Evolutionary conservation across 2,329 filamentous ascomycete genomes (phyloP).

Genomic region (Xylaria sp.): DNA sequence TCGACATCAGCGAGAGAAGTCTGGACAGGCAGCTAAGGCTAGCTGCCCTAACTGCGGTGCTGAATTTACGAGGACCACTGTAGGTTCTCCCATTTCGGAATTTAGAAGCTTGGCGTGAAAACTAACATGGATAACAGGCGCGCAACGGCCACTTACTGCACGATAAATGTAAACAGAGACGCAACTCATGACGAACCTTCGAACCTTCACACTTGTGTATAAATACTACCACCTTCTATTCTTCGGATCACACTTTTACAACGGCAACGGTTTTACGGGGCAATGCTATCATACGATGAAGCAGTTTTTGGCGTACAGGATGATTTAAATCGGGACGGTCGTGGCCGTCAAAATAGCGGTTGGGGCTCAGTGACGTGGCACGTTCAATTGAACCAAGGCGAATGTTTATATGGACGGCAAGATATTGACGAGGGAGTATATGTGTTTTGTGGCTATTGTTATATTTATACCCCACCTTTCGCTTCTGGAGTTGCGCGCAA

Average conservation of each 20-base stretch:
- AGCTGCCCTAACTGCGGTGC: conserved; percentile 91
- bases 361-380: conserved; percentile 27
- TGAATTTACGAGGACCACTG: conserved; percentile 87
- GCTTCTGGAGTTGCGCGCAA: conserved; percentile 36
- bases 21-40: conserved; percentile 87
- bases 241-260: conserved; percentile 24
- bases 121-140: conserved; percentile 62
- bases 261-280: conserved; percentile 25
- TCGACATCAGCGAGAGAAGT: conserved; percentile 93
- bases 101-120: not conserved
- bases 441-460: conserved; percentile 30
- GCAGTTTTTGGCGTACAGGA: conserved; percentile 34
- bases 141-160: conserved; percentile 86
- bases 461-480: conserved; percentile 43
- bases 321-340: conserved; percentile 24
- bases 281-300: conserved; percentile 21
- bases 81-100: conserved; percentile 29
- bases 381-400: conserved; percentile 24
- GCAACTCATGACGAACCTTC: conserved; percentile 53
- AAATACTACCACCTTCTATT: conserved; percentile 20
- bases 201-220: not conserved
- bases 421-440: conserved; percentile 23
- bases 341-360: conserved; percentile 17
- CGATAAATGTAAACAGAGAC: conserved; percentile 89
- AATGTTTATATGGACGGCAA: conserved; percentile 25